These are phyloP conservation scores for Millerago galiae DNA, from an alignment of 805 yeast genomes.

Conservation along the genomic window DNA sequence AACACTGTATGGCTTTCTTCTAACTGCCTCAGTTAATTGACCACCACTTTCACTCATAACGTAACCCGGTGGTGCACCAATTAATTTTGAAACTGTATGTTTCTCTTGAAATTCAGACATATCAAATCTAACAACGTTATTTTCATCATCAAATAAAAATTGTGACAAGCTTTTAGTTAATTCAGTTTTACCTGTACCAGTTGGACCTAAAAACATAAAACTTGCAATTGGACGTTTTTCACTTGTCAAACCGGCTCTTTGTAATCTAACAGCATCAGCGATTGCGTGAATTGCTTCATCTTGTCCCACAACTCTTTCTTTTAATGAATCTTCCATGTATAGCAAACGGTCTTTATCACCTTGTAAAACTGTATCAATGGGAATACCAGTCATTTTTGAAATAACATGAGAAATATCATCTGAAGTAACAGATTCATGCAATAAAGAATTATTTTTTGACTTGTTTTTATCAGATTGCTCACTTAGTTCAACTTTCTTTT, in stretches of 20 bases:
- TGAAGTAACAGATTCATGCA: slow-evolving; percentile 90
- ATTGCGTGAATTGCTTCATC: slow-evolving; percentile 89
- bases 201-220: slow-evolving; percentile 94
- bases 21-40: slow-evolving; percentile 91
- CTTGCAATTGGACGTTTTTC: slow-evolving; percentile 95
- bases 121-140: slow-evolving; percentile 84
- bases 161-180: slow-evolving; percentile 89
- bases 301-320: slow-evolving; percentile 84
- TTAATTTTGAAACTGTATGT: slow-evolving; percentile 82
- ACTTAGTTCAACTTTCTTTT: slow-evolving; percentile 46
- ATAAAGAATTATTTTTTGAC: slow-evolving; percentile 30
- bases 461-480: slow-evolving; percentile 25
- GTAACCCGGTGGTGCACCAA: slow-evolving; percentile 98
- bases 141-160: slow-evolving; percentile 83
- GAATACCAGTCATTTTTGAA: slow-evolving; percentile 93
- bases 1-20: slow-evolving; percentile 92
- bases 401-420: slow-evolving; percentile 92
- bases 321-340: slow-evolving; percentile 77
- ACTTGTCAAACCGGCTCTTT: slow-evolving; percentile 93
- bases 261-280: slow-evolving; percentile 90
- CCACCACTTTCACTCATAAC: slow-evolving; percentile 93
- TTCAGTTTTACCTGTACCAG: slow-evolving; percentile 98
- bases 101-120: slow-evolving; percentile 98
- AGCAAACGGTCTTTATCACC: slow-evolving; percentile 91
- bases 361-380: slow-evolving; percentile 81